These are phyloP conservation scores for Rutstroemia sp. DNA, from an alignment of 2,329 filamentous ascomycete genomes.

Conservation along the genomic window DNA sequence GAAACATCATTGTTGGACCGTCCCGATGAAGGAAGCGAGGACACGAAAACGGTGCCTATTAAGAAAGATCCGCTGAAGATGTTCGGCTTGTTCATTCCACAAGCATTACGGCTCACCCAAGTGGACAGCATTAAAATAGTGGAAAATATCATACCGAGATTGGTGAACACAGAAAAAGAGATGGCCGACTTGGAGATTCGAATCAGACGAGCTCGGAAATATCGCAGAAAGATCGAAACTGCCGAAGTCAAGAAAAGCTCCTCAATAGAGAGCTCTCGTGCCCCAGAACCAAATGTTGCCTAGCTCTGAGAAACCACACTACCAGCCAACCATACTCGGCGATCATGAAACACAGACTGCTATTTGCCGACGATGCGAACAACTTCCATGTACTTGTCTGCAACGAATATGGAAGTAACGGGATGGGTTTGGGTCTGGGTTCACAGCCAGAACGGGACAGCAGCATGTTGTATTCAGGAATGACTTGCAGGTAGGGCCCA, in stretches of 20 bases:
- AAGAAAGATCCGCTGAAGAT: constrained; percentile 46
- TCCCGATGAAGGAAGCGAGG: neutral
- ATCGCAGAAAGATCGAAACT: constrained; percentile 2
- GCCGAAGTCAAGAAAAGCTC: neutral
- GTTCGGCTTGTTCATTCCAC: constrained; percentile 47
- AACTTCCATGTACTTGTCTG: neutral
- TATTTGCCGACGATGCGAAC: neutral
- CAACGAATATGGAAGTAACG: constrained; percentile 8
- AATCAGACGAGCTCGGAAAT: constrained; percentile 49
- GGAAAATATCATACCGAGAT: constrained; percentile 46
- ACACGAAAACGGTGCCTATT: neutral
- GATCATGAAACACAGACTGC: neutral
- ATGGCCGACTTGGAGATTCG: constrained; percentile 62
- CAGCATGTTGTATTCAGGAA: neutral
- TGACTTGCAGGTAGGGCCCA: constrained; percentile 5
- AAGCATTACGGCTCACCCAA: constrained; percentile 49
- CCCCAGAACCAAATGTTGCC: neutral
- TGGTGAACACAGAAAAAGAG: constrained; percentile 50
- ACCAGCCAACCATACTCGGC: neutral
- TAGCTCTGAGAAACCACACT: neutral
- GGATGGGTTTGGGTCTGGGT: neutral
- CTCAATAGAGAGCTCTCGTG: neutral
- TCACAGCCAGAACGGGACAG: neutral
- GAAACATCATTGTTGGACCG: neutral
- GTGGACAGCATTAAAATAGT: constrained; percentile 47